These are phyloP conservation scores for Agrocybe pediades DNA, from an alignment of 768 basidiomycete genomes.

Conservation along the genomic window DNA sequence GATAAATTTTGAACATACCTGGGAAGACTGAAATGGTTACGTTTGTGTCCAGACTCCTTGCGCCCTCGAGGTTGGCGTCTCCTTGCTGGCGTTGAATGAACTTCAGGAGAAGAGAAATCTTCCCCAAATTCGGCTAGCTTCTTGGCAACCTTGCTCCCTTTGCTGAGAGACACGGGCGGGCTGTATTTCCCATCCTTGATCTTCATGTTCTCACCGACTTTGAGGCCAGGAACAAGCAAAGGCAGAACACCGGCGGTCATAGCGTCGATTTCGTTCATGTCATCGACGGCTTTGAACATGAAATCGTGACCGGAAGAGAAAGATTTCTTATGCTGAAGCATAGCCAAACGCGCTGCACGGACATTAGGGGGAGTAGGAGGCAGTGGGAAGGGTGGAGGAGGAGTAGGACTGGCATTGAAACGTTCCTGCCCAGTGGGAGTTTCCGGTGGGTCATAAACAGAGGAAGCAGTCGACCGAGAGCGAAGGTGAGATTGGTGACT, in stretches of 20 bases:
- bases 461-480: constrained; percentile 58
- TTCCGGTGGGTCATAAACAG: constrained; percentile 33
- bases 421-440: constrained; percentile 37
- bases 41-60: constrained; percentile 58
- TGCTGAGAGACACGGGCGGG: constrained; percentile 43
- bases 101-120: constrained; percentile 56
- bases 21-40: constrained; percentile 66
- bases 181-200: constrained; percentile 49
- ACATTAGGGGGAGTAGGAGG: constrained; percentile 77
- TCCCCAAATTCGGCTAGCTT: constrained; percentile 45
- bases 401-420: constrained; percentile 55
- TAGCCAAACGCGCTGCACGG: constrained; percentile 54
- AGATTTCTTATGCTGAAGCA: constrained; percentile 61
- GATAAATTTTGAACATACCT: no score
- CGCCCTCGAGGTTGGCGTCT: constrained; percentile 31
- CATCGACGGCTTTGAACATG: constrained; percentile 57
- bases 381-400: constrained; percentile 69
- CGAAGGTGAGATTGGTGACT: constrained; percentile 54
- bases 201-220: constrained; percentile 55
- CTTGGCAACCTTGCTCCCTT: constrained; percentile 35
- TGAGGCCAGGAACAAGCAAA: constrained; percentile 66
- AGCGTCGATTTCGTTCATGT: constrained; percentile 69
- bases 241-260: constrained; percentile 71
- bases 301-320: constrained; percentile 56
- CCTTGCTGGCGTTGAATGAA: constrained; percentile 64